Evolutionary conservation across 257 asterid species (phyloP), one percentile per base, ranked within the genome.

Genomic region (Petunia axillaris): DNA sequence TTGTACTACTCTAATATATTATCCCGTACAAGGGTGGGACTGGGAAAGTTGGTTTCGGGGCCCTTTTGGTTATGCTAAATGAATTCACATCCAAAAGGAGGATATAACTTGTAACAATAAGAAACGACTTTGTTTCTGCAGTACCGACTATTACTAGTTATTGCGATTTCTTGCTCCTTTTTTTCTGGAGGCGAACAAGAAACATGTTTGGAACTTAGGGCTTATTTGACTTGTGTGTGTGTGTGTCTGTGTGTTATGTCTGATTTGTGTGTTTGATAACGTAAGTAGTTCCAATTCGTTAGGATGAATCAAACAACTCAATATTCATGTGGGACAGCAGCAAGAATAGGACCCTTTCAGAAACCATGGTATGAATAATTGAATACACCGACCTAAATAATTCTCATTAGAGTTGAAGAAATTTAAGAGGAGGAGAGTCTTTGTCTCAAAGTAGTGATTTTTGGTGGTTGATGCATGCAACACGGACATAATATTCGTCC

Each of bases 321-420:
- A 35, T 16, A 48, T 73, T 50, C 77, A 50, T 11, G 55, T 73
- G 77, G 77, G 62, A 5, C 62, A 60, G 62, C n/a, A 9, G 7
- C 38, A 37, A 66, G 2, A 39, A 11, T 40, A 64, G 25, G 50
- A 13, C 7, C 6, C 10, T 25, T 8, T 6, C 59, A 3, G 3
- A 64, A 38, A 10, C 2, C 7, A 4, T 11, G 5, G 43, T 64
- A 38, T 40, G 74, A 65, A 65, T 6, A 66, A 66, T 66, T 66
- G 75, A 67, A 67, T 67, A 15, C 55, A 67, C 54, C 39, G 35
- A 7, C 75, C 55, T n/a, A 67, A 67, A 41, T 67, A 41, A 15
- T 41, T 15, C 11, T 2, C 53, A n/a, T 40, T 25, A 25, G 25
- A 25, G 25, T 25, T 25, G 25, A 25, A 25, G 25, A 25, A 25